phyloP scores from a whole-genome alignment of 495 filamentous ascomycete genomes.

The Aspergillus incahuasiensis region DNA sequence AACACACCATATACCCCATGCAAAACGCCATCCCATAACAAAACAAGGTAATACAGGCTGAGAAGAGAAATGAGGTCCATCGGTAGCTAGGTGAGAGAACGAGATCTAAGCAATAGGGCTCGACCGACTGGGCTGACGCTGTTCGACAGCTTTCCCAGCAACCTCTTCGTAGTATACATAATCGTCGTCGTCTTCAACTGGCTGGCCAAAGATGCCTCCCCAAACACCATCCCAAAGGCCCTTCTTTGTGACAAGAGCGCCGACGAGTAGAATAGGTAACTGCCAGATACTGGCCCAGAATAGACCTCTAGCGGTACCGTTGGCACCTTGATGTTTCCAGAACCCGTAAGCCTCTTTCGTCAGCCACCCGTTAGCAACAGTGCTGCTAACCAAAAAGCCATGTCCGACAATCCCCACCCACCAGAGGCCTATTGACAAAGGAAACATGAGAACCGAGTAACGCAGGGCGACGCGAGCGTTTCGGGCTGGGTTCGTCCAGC shows the following conservation, averaged over 20 bases:
- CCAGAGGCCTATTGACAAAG: slow-evolving; percentile 79
- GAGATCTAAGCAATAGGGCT: slow-evolving; percentile 1
- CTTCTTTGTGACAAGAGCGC: slow-evolving; percentile 92
- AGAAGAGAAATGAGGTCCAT: not conserved
- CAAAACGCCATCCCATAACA: slow-evolving; percentile 1
- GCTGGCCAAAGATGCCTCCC: slow-evolving; percentile 56
- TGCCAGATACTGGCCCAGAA: slow-evolving; percentile 99
- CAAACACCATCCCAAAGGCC: slow-evolving; percentile 86
- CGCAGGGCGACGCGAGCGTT: slow-evolving; percentile 83
- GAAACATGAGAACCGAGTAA: slow-evolving; percentile 84
- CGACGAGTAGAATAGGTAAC: slow-evolving; percentile 80
- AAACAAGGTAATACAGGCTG: slow-evolving; percentile 4
- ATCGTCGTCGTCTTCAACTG: slow-evolving; percentile 41
- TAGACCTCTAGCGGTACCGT: slow-evolving; percentile 75
- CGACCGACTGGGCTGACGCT: not conserved
- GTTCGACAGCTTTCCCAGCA: not conserved
- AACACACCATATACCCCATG: not conserved
- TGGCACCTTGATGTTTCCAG: slow-evolving; percentile 70
- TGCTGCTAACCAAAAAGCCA: slow-evolving; percentile 76
- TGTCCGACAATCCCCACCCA: slow-evolving; percentile 80
- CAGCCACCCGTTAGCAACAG: slow-evolving; percentile 83
- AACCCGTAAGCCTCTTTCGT: slow-evolving; percentile 75
- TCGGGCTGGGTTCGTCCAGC: slow-evolving; percentile 76
- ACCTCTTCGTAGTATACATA: slow-evolving; percentile 32
- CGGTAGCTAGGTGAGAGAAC: no score